A percentile compares a stretch with the other conserved stretches of the same genome.
Evolutionary conservation across 1,284 basidiomycete species (phyloP).

Genomic region (Xerocomus amazonicus): DNA sequence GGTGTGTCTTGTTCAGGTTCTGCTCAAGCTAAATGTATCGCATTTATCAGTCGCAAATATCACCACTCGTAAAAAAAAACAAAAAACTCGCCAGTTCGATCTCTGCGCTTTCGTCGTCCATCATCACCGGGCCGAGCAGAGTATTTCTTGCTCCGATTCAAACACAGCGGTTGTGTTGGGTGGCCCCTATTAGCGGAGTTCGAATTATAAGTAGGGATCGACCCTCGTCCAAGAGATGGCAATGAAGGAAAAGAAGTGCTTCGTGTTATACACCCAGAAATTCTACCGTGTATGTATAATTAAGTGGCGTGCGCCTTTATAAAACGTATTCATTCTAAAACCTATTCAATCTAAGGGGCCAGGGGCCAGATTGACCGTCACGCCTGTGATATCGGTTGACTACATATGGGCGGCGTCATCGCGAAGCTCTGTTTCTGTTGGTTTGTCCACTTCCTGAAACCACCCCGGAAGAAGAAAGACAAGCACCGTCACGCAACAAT

Average conservation of each 20-base stretch:
- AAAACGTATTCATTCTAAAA: too few relatives aligned
- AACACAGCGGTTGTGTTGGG: too few relatives aligned
- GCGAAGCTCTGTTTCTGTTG: constrained; percentile 6
- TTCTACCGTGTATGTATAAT: too few relatives aligned
- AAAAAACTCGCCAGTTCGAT: constrained; percentile 19
- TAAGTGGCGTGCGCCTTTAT: too few relatives aligned
- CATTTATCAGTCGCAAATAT: background rate
- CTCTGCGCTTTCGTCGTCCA: constrained; percentile 31
- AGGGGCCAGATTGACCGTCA: too few relatives aligned
- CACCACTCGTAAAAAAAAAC: background rate
- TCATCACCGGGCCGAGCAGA: background rate
- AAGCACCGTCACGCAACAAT: background rate
- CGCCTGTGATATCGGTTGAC: background rate
- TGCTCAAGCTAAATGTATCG: constrained; percentile 61
- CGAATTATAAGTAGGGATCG: too few relatives aligned
- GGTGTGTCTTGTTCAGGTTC: constrained; percentile 77
- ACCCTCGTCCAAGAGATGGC: too few relatives aligned
- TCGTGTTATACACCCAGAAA: too few relatives aligned
- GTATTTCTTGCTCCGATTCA: too few relatives aligned
- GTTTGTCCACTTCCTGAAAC: background rate
- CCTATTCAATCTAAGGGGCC: too few relatives aligned
- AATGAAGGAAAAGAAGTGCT: too few relatives aligned
- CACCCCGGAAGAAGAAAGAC: constrained; percentile 5
- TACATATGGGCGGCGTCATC: constrained; percentile 9
- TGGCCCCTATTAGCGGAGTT: too few relatives aligned